Conservation (phyloP, 345 rosid species). For the Euphorbia pulcherrima region DNA sequence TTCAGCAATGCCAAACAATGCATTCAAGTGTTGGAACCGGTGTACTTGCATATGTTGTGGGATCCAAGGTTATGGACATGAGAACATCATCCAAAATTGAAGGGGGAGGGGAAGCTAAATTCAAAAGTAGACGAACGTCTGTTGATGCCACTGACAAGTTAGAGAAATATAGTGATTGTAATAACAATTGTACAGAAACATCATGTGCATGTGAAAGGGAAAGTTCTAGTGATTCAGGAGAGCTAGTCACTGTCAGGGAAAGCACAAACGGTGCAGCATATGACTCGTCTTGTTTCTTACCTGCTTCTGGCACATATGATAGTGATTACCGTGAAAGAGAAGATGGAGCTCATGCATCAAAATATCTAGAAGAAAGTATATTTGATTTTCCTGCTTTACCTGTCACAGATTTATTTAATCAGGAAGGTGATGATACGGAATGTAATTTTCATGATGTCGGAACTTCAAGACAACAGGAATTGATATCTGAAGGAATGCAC, state of each 20-base stretch:
- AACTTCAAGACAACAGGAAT: constrained; percentile 31
- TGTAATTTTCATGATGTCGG: constrained; percentile 33
- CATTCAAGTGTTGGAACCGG: constrained; percentile 95
- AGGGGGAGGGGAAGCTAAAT: constrained; percentile 36
- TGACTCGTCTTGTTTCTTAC: constrained; percentile 45
- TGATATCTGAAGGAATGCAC: constrained; percentile 60
- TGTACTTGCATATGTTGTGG: constrained; percentile 78
- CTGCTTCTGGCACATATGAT: constrained; percentile 38
- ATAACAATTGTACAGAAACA: constrained; percentile 53
- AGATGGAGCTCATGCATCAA: constrained; percentile 36
- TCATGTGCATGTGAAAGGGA: constrained; percentile 43
- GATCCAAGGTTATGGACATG: constrained; percentile 93
- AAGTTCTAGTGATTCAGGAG: constrained; percentile 55
- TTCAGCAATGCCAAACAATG: constrained; percentile 75
- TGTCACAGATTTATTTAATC: constrained; percentile 67
- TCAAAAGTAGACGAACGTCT: constrained; percentile 40
- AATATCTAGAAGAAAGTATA: constrained; percentile 38
- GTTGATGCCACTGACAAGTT: constrained; percentile 37
- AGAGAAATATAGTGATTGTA: constrained; percentile 40
- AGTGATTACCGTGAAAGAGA: constrained; percentile 35
- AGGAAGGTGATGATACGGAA: constrained; percentile 47
- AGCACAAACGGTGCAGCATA: constrained; percentile 51
- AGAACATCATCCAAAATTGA: constrained; percentile 74
- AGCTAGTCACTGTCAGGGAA: constrained; percentile 49
- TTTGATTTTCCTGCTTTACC: constrained; percentile 71